Evolutionary conservation across 306 rosid species (phyloP).

Genomic region (Ormosia semicastrata): DNA sequence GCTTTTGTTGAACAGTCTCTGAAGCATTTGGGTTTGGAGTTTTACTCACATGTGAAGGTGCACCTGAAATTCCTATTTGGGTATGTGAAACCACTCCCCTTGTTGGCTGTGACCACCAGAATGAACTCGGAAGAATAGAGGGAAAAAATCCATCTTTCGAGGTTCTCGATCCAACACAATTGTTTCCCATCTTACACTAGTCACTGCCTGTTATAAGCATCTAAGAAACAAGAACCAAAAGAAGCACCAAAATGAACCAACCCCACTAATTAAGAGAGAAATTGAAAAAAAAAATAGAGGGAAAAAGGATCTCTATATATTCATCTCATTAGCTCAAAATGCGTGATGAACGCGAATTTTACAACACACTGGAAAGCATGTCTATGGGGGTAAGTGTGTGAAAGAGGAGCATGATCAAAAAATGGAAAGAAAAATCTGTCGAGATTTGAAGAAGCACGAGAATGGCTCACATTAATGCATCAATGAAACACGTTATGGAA

Average conservation of each 20-base stretch:
- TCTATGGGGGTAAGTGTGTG: too few species aligned
- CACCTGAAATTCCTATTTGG: neutral
- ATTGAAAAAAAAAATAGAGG: neutral
- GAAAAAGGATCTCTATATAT: neutral
- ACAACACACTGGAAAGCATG: too few species aligned
- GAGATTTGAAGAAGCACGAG: neutral
- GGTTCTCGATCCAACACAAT: conserved; percentile 57
- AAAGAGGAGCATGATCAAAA: neutral
- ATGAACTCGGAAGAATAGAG: conserved; percentile 35
- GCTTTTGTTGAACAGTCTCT: neutral
- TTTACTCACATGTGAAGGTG: neutral
- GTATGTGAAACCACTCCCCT: conserved; percentile 11
- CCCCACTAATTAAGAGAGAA: neutral
- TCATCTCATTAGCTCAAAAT: neutral
- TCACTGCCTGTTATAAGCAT: conserved; percentile 1
- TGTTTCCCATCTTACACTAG: conserved; percentile 67
- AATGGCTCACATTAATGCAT: neutral
- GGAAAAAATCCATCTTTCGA: conserved; percentile 36
- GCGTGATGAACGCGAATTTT: neutral
- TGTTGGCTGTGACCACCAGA: conserved; percentile 56
- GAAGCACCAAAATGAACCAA: neutral
- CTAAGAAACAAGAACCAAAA: conserved; percentile 39
- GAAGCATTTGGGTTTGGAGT: neutral
- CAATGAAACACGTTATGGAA: neutral
- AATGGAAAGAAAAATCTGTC: neutral